Evolutionary conservation across 305 asterid genomes (phyloP).

Genomic region (Fraxinus nigra): DNA sequence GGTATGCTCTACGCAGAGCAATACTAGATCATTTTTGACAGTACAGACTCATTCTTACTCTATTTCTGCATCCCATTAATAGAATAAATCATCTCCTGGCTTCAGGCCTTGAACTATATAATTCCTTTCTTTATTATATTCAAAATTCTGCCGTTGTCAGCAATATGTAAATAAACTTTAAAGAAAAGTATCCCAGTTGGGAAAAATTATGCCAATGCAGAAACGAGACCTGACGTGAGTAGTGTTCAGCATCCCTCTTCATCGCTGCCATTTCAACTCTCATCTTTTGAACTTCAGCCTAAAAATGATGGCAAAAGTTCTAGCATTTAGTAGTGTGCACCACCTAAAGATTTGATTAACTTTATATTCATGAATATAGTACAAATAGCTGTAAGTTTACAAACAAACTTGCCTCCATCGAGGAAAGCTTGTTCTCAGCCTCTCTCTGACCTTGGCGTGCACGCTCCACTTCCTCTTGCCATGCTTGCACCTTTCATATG

Average conservation of each 20-base stretch:
- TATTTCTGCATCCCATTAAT: neutral
- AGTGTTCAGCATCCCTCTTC: slow-evolving; percentile 99
- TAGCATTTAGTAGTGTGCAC: slow-evolving; percentile 14
- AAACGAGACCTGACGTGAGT: slow-evolving; percentile 74
- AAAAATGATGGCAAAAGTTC: slow-evolving; percentile 21
- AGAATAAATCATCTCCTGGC: slow-evolving; percentile 3
- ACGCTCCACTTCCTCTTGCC: slow-evolving; percentile 99
- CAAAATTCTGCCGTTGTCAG: neutral
- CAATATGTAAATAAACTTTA: neutral
- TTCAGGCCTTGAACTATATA: slow-evolving; percentile 12
- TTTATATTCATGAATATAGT: neutral
- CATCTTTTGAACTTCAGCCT: slow-evolving; percentile 98
- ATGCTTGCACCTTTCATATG: slow-evolving; percentile 77
- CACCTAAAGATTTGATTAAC: slow-evolving; percentile 15
- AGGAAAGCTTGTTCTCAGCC: slow-evolving; percentile 89
- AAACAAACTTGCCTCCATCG: slow-evolving; percentile 79
- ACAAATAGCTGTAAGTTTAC: slow-evolving; percentile 18
- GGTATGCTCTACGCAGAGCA: neutral
- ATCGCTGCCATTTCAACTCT: slow-evolving; percentile 98
- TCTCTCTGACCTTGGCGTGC: slow-evolving; percentile 96
- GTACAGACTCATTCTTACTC: neutral
- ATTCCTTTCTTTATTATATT: neutral
- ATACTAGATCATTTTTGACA: neutral
- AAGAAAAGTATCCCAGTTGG: neutral
- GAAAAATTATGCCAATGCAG: slow-evolving; percentile 3